Evolutionary conservation across 768 basidiomycete genomes (phyloP), one percentile per base, ranked within the genome.

Genomic region (Cystobasidium ongulense): DNA sequence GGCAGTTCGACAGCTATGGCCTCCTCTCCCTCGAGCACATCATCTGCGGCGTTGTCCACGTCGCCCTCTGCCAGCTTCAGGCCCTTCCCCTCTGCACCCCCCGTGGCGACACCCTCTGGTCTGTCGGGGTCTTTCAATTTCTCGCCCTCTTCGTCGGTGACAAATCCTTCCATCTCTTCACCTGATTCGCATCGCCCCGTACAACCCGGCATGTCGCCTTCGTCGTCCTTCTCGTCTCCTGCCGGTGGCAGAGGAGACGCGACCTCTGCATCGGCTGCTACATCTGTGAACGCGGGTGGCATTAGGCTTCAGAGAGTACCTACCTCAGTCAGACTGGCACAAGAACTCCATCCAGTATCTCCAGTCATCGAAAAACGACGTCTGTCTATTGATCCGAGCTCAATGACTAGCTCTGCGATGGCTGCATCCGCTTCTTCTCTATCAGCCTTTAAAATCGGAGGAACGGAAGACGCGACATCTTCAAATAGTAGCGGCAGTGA

Each of bases 291-390:
- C 23, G 25, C 50, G 27, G 73, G 61, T 21, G 63, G 43, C 27
- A 82, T 83, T 52, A 79, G 82, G n/a, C 78, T 84, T 7, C 82
- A 82, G 52, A 77, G 82, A 10, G 82, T 84, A 0, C 83, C 83
- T 0, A 83, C 83, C 1, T 80, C 81, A 23, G 83, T 84, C 0
- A 76, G 82, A 25, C 78, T 83, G 38, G 83, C 83, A 0, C 77
- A 81, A n/a, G 83, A 83, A 29, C 74, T 84, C n/a, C 79, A 82
- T 63, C 80, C 75, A 18, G 17, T 74, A 21, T 59, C 52, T 25
- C 35, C 67, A 31, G 54, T 68, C 11, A 50, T 39, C 23, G 41
- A 39, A 23, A 64, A 63, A 63, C 41, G 72, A 59, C 61, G 41
- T n/a, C 41, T 25, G 8, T 63, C 72, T n/a, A 39, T 41, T 15